A percentile compares a stretch with the other conserved stretches of the same genome.
Evolutionary conservation across 805 yeast species (phyloP).

Genomic region (Candida takata): DNA sequence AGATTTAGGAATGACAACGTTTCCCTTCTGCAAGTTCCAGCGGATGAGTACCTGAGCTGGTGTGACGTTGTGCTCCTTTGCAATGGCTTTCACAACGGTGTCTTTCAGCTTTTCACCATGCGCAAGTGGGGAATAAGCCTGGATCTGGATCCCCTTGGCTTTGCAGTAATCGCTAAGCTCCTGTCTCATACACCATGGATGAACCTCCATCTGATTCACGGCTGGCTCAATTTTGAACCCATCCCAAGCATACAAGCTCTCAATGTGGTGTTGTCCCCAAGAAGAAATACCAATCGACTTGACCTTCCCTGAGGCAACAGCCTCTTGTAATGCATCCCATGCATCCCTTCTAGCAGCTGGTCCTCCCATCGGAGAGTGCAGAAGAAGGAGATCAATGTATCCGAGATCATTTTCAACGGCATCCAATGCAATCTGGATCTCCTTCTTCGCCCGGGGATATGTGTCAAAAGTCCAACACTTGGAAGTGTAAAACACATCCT

Average conservation of each 20-base stretch:
- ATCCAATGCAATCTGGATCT: constrained; percentile 48
- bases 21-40: constrained; percentile 55
- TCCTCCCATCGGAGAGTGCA: constrained; percentile 58
- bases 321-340: constrained; percentile 73
- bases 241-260: constrained; percentile 56
- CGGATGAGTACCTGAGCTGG: constrained; percentile 47
- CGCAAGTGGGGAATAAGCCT: constrained; percentile 64
- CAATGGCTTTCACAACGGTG: constrained; percentile 34
- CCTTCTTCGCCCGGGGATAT: constrained; percentile 46
- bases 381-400: constrained; percentile 67
- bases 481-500: constrained; percentile 57
- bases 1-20: constrained; percentile 50
- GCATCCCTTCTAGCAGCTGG: constrained; percentile 51
- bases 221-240: constrained; percentile 53
- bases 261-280: constrained; percentile 56
- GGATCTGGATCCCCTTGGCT: constrained; percentile 39
- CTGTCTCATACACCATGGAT: constrained; percentile 41
- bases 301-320: constrained; percentile 51
- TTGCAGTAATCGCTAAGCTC: constrained; percentile 38
- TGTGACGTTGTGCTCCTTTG: constrained; percentile 34
- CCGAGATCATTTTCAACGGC: constrained; percentile 43
- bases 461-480: constrained; percentile 55
- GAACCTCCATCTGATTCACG: constrained; percentile 63
- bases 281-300: constrained; percentile 74
- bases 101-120: constrained; percentile 42